Evolutionary conservation across 805 yeast species (phyloP).

Genomic region (Suhomyces faveliae): DNA sequence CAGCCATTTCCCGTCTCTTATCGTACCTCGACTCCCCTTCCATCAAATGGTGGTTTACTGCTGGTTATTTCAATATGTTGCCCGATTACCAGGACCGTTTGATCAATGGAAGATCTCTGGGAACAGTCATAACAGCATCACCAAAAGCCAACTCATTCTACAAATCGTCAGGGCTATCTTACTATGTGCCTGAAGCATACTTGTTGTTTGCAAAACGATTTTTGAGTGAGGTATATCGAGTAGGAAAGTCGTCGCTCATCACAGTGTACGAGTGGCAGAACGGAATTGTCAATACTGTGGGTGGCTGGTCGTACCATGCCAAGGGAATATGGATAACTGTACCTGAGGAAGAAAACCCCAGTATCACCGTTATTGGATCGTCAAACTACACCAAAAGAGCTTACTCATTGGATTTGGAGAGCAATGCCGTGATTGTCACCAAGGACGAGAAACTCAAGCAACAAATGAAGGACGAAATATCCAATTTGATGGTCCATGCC

Average conservation of each 20-base stretch:
- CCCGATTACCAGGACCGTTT: conserved; percentile 65
- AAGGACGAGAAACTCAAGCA: conserved; percentile 56
- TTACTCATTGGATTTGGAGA: conserved; percentile 81
- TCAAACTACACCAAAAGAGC: conserved; percentile 93
- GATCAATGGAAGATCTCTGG: conserved; percentile 55
- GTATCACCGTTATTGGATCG: conserved; percentile 82
- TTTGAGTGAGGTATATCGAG: conserved; percentile 46
- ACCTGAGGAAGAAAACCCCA: conserved; percentile 58
- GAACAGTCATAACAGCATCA: conserved; percentile 83
- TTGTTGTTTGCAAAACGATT: conserved; percentile 71
- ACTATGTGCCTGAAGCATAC: conserved; percentile 84
- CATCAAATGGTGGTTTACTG: conserved; percentile 83
- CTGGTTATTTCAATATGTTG: conserved; percentile 93
- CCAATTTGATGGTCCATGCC: conserved; percentile 55
- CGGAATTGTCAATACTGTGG: conserved; percentile 76
- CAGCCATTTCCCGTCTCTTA: conserved; percentile 60
- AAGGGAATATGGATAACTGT: conserved; percentile 86
- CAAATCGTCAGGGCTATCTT: conserved; percentile 76
- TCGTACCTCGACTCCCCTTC: conserved; percentile 54
- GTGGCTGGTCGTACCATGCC: conserved; percentile 98
- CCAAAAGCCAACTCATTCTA: conserved; percentile 94
- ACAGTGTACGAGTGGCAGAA: conserved; percentile 78
- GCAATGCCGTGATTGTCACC: conserved; percentile 80
- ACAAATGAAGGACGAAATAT: conserved; percentile 61
- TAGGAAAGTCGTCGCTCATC: conserved; percentile 46